Evolutionary conservation across 2,329 filamentous ascomycete genomes (phyloP), one percentile per base, ranked within the genome.

Genomic region (Furcasterigmium furcatum): DNA sequence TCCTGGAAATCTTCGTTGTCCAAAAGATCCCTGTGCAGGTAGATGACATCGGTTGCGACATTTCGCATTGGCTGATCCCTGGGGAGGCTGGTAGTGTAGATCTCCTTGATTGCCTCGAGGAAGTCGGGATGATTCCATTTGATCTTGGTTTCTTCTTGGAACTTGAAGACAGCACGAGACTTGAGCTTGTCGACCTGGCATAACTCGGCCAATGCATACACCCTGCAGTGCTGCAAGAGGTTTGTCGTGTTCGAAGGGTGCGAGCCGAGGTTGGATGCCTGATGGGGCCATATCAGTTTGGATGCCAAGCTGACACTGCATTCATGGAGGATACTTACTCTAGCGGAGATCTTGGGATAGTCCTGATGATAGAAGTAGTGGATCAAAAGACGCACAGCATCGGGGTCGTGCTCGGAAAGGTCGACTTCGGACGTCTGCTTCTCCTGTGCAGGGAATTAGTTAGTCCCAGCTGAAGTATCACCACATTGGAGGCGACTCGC

Each of bases 141-240:
- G 4, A 12, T 22, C 7, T 39, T 18, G n/a, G 38, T 38, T 25
- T 46, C 36, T 6, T 9, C 13, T 12, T 3, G 12, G 25, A 46
- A 41, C 27, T 46, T 46, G 19, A 12, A 32, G 9, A 22, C 29
- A 7, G 38, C 27, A 8, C 41, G 22, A 3, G 9, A 9, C 27
- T 46, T 46, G 13, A 46, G 44, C 12, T 25, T 20, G 10, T n/a
- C 13, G 5, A 46, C 8, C 16, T 39, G 35, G 27, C 14, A 41
- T 12, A 41, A 24, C 14, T 46, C 44, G 27, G 44, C 44, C 14
- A 46, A 19, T 4, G 29, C 19, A 19, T 41, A 46, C 18, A 46
- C 38, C 6, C 24, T 13, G 19, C 21, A 38, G 16, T 46, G 44
- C 4, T 40, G 20, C 10, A 30, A 13, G 7, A 46, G 38, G 16